Conservation (phyloP, 805 yeast species). For the Ogataea zsoltii region DNA sequence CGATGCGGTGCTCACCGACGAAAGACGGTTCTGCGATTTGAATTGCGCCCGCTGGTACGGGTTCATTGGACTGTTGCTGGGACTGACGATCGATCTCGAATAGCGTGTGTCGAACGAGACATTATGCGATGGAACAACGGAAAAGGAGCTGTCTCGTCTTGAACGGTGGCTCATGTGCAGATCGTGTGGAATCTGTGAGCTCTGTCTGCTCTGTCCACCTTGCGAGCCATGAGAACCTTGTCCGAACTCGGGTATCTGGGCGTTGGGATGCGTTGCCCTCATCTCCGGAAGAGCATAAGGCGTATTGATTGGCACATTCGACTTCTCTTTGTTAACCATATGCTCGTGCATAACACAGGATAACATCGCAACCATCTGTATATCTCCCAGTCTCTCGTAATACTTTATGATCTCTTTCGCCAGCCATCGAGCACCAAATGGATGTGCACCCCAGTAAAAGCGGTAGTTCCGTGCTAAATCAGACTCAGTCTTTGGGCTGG, state of each 20-base stretch:
- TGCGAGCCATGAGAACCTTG: background rate
- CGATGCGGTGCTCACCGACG: conserved; percentile 30
- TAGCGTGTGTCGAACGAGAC: conserved; percentile 21
- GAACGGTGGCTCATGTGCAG: conserved; percentile 1
- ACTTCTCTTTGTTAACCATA: conserved; percentile 23
- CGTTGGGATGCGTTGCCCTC: background rate
- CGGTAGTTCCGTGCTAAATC: conserved; percentile 22
- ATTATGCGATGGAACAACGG: conserved; percentile 5
- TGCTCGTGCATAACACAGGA: conserved; percentile 67
- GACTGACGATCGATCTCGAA: conserved; percentile 17
- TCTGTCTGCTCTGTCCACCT: too few species aligned
- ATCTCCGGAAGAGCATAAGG: conserved; percentile 35
- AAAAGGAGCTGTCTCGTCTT: background rate
- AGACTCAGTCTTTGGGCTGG: conserved; percentile 11
- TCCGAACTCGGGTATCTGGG: background rate
- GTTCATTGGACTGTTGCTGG: conserved; percentile 10
- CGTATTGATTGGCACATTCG: conserved; percentile 46
- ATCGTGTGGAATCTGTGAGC: background rate
- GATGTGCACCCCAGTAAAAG: conserved; percentile 80
- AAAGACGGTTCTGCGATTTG: conserved; percentile 14
- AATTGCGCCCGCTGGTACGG: conserved; percentile 6
- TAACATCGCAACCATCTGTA: conserved; percentile 90
- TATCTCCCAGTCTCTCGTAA: conserved; percentile 63
- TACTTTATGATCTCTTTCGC: conserved; percentile 60
- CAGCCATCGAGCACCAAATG: conserved; percentile 70